Conservation (phyloP, 805 yeast genomes). For the Maudiozyma saulgeensis region DNA sequence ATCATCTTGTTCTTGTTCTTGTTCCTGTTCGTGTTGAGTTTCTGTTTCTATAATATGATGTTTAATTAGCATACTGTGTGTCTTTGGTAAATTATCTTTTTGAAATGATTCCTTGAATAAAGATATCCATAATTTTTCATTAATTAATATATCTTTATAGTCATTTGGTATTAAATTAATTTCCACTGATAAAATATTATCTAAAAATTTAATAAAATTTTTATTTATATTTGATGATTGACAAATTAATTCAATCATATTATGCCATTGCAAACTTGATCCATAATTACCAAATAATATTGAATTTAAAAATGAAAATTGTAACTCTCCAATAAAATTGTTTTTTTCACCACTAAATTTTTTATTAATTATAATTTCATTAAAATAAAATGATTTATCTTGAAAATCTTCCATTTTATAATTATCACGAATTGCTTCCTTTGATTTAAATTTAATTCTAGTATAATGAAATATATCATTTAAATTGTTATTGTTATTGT, state of each 20-base stretch:
- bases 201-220: slow-evolving; percentile 7
- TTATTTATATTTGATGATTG: slow-evolving; percentile 10
- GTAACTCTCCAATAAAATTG: slow-evolving; percentile 43
- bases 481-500: not conserved
- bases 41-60: not conserved
- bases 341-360: slow-evolving; percentile 18
- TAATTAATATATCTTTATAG: slow-evolving; percentile 16
- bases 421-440: slow-evolving; percentile 23
- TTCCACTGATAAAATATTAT: slow-evolving; percentile 14
- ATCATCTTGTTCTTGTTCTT: not conserved
- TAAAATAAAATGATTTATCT: slow-evolving; percentile 55
- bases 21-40: not conserved
- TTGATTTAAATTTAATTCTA: slow-evolving; percentile 21
- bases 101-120: slow-evolving; percentile 12
- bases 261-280: slow-evolving; percentile 56
- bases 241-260: slow-evolving; percentile 34
- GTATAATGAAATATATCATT: slow-evolving; percentile 14
- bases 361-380: slow-evolving; percentile 24
- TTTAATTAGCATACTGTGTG: slow-evolving; percentile 2
- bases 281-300: slow-evolving; percentile 53
- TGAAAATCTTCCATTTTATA: slow-evolving; percentile 42
- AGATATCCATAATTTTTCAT: slow-evolving; percentile 15
- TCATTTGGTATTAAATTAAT: slow-evolving; percentile 17
- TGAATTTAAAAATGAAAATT: slow-evolving; percentile 40
- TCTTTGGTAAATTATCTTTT: slow-evolving; percentile 1